Percentiles rank a stretch among this genome's conserved stretches.
Conservation (phyloP, 176 grass and related monocot species). For the Bromus sterilis region DNA sequence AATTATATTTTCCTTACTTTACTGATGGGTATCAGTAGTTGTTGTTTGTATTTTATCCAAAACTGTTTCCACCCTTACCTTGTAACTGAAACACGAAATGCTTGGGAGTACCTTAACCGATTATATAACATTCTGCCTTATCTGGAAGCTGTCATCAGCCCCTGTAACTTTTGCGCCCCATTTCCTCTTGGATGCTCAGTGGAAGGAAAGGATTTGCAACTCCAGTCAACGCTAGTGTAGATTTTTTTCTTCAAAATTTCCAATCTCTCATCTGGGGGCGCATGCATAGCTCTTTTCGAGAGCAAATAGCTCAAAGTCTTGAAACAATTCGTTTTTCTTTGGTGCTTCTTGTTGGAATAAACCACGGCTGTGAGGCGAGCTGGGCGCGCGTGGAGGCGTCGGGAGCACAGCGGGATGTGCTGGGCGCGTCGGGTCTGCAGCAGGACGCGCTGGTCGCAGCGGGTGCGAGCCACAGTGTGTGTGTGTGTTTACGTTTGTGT, state of each 20-base stretch:
- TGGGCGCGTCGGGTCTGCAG: too few species aligned
- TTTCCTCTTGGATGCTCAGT: not conserved
- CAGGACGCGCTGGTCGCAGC: too few species aligned
- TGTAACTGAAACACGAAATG: not conserved
- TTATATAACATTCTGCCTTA: not conserved
- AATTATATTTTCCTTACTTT: not conserved
- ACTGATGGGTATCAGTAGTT: not conserved
- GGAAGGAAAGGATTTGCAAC: not conserved
- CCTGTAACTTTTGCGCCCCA: not conserved
- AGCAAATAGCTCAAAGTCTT: not conserved
- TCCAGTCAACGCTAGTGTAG: not conserved
- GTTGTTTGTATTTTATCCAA: not conserved
- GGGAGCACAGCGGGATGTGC: too few species aligned
- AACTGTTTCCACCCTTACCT: not conserved
- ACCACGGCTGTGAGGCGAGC: too few species aligned
- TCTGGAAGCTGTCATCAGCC: not conserved
- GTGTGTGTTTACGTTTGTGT: too few species aligned
- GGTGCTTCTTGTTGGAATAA: not conserved
- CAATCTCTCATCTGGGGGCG: not conserved
- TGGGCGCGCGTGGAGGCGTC: too few species aligned
- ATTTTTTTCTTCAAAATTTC: constrained; percentile 3
- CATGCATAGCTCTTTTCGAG: not conserved
- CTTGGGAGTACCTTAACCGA: not conserved
- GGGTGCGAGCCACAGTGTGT: too few species aligned
- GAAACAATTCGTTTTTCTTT: not conserved